Conservation (phyloP, 169 alveolate species). For the Babesia bigemina region DNA sequence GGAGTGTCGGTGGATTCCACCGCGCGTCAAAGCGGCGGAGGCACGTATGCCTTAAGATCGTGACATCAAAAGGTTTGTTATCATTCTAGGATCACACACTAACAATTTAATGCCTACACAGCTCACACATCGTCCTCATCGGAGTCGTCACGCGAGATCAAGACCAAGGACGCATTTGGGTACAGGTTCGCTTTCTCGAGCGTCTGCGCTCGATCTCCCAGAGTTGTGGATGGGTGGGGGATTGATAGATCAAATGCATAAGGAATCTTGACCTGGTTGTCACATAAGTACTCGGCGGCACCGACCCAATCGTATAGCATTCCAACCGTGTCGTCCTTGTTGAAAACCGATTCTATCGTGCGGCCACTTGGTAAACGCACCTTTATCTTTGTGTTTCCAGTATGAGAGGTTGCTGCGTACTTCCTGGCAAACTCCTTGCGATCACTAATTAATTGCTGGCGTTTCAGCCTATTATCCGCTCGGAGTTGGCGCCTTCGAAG, state of each 20-base stretch:
- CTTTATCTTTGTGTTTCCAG: slow-evolving; percentile 56
- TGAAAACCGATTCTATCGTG: slow-evolving; percentile 36
- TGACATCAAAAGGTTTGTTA: too few relatives aligned
- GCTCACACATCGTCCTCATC: slow-evolving; percentile 51
- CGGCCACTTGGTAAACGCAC: slow-evolving; percentile 66
- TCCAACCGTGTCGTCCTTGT: slow-evolving; percentile 59
- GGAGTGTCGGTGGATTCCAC: slow-evolving; percentile 14
- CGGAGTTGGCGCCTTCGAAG: slow-evolving; percentile 2
- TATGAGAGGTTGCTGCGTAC: neutral
- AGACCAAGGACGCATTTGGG: slow-evolving; percentile 54
- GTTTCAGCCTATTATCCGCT: slow-evolving; percentile 11
- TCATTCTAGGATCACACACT: too few relatives aligned
- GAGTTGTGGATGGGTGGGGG: slow-evolving; percentile 45
- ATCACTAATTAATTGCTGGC: slow-evolving; percentile 2
- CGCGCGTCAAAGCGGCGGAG: neutral
- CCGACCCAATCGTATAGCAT: slow-evolving; percentile 64
- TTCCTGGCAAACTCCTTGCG: slow-evolving; percentile 38
- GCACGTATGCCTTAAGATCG: too few relatives aligned
- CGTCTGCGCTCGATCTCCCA: slow-evolving; percentile 39
- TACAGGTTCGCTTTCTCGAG: slow-evolving; percentile 58
- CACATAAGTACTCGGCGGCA: slow-evolving; percentile 49
- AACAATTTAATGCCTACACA: neutral
- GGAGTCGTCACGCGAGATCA: slow-evolving; percentile 62
- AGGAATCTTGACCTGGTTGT: slow-evolving; percentile 28
- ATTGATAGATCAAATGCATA: slow-evolving; percentile 49